Evolutionary conservation across 2,329 filamentous ascomycete species (phyloP).

Genomic region (Cytospora piceae): DNA sequence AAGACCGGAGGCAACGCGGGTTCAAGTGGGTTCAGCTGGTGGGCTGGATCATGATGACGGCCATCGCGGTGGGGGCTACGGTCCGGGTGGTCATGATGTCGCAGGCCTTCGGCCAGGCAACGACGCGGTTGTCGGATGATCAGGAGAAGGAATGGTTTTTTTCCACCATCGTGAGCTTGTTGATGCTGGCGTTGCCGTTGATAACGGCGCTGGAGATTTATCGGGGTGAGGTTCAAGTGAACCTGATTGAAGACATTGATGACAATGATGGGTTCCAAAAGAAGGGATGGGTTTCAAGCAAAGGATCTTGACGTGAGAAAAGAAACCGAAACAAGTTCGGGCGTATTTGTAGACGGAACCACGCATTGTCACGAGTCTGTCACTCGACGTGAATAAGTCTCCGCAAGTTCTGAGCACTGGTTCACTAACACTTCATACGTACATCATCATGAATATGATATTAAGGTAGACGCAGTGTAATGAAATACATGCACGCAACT

Average conservation of each 20-base stretch:
- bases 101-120: conserved; percentile 62
- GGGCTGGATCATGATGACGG: conserved; percentile 59
- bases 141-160: conserved; percentile 65
- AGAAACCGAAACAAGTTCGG: neutral
- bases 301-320: neutral
- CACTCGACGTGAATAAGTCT: too few relatives aligned
- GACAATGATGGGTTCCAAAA: neutral
- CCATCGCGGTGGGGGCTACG: conserved; percentile 61
- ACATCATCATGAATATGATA: too few relatives aligned
- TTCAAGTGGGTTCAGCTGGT: conserved; percentile 57
- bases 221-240: conserved; percentile 19
- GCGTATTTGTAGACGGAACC: too few relatives aligned
- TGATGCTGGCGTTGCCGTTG: conserved; percentile 63
- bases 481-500: too few relatives aligned
- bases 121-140: conserved; percentile 53
- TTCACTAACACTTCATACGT: too few relatives aligned
- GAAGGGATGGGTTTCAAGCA: neutral
- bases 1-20: conserved; percentile 57
- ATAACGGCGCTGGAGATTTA: conserved; percentile 62
- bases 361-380: too few relatives aligned
- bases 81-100: conserved; percentile 60
- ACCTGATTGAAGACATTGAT: neutral
- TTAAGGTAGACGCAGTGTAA: too few relatives aligned
- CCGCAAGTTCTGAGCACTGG: too few relatives aligned
- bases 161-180: conserved; percentile 62